Percentiles rank a stretch among this genome's conserved stretches.
These are phyloP conservation scores for Dryas alaskensis DNA, from an alignment of 306 rosid species.

Conservation along the genomic window DNA sequence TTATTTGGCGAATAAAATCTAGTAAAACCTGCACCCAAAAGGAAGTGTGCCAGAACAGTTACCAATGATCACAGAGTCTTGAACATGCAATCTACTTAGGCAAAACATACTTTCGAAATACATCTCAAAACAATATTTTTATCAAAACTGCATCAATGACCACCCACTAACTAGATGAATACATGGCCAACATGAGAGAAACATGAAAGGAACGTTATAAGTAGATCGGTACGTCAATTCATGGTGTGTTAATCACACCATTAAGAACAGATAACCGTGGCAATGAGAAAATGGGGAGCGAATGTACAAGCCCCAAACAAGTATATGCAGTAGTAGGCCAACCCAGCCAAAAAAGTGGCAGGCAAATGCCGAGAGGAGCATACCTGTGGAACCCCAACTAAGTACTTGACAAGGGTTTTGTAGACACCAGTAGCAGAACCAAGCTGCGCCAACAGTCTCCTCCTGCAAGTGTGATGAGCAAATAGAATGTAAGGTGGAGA, in stretches of 20 bases:
- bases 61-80: not conserved
- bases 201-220: not conserved
- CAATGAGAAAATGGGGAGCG: not conserved
- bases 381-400: slow-evolving; percentile 99
- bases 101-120: slow-evolving; percentile 18
- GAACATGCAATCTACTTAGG: not conserved
- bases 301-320: not conserved
- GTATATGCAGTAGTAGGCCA: not conserved
- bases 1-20: slow-evolving; percentile 75
- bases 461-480: slow-evolving; percentile 47
- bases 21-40: slow-evolving; percentile 73
- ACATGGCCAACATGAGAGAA: not conserved
- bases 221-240: not conserved
- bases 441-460: slow-evolving; percentile 86
- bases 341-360: not conserved
- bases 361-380: slow-evolving; percentile 7
- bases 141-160: not conserved
- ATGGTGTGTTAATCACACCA: not conserved
- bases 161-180: not conserved
- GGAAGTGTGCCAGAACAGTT: slow-evolving; percentile 3
- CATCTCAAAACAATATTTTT: slow-evolving; percentile 13
- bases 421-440: slow-evolving; percentile 98
- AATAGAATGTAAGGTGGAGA: slow-evolving; percentile 27
- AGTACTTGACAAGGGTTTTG: slow-evolving; percentile 92
- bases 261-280: not conserved